A percentile compares a stretch with the other conserved stretches of the same genome.
These are phyloP conservation scores for Coemansia javaensis DNA, from an alignment of 192 early-diverging fungal species.

Conservation along the genomic window DNA sequence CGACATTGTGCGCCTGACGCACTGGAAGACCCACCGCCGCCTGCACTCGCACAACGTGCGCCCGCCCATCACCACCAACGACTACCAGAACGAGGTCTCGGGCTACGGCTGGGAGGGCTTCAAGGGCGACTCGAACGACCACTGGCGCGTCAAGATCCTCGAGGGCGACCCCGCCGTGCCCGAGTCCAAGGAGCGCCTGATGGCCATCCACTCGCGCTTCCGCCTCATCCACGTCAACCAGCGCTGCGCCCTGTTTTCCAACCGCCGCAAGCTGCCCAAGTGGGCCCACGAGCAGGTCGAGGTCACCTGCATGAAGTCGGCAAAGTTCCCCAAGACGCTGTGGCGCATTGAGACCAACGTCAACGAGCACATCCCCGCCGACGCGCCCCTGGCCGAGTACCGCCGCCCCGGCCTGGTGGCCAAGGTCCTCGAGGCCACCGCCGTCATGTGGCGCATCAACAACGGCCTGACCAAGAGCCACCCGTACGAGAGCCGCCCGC, in stretches of 20 bases:
- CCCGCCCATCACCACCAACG: conserved; percentile 62
- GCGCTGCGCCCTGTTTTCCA: conserved; percentile 78
- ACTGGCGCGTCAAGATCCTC: conserved; percentile 80
- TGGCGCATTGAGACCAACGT: conserved; percentile 77
- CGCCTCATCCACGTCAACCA: conserved; percentile 67
- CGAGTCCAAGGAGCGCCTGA: conserved; percentile 52
- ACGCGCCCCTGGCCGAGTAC: conserved; percentile 57
- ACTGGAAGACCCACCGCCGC: conserved; percentile 55
- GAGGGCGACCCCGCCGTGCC: conserved; percentile 51
- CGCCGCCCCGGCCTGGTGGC: conserved; percentile 65
- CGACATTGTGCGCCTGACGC: conserved; percentile 73
- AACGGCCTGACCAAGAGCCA: conserved; percentile 80
- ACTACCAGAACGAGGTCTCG: conserved; percentile 72
- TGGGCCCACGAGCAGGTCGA: conserved; percentile 93
- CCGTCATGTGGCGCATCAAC: conserved; percentile 86
- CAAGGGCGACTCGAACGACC: conserved; percentile 86
- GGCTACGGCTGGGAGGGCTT: conserved; percentile 68
- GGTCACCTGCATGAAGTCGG: conserved; percentile 87
- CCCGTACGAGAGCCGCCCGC: conserved; percentile 89
- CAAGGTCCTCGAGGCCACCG: conserved; percentile 88
- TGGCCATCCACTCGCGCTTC: conserved; percentile 65
- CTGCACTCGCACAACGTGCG: conserved; percentile 72
- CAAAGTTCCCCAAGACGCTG: conserved; percentile 58
- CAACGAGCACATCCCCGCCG: conserved; percentile 55
- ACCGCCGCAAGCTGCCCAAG: conserved; percentile 74